phyloP scores from a whole-genome alignment of 2,329 filamentous ascomycete species.

The Claviceps arundinis region DNA sequence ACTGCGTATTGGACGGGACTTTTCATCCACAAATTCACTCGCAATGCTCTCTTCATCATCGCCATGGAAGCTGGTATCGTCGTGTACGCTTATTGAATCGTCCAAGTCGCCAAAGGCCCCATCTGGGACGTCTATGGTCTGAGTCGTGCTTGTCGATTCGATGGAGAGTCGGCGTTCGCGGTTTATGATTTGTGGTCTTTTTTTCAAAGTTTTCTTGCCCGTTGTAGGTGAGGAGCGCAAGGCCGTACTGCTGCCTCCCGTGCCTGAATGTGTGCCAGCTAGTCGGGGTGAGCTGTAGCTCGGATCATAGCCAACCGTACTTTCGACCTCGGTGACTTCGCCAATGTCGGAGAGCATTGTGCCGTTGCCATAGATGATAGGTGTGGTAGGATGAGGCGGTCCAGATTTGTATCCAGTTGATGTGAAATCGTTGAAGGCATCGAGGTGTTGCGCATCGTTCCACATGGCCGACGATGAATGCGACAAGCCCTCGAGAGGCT shows the following conservation, averaged over 20 bases:
- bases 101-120: constrained; percentile 48
- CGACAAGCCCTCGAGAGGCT: constrained; percentile 37
- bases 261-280: constrained; percentile 14
- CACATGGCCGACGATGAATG: constrained; percentile 39
- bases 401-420: constrained; percentile 27
- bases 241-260: constrained; percentile 19
- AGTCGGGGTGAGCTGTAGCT: constrained; percentile 24
- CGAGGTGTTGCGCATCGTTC: constrained; percentile 30
- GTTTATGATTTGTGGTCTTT: constrained; percentile 27
- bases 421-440: constrained; percentile 28
- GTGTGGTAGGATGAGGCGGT: constrained; percentile 40
- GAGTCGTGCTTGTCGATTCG: constrained; percentile 49
- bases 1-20: constrained; percentile 15
- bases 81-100: constrained; percentile 42
- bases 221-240: constrained; percentile 33
- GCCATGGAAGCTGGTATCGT: constrained; percentile 52
- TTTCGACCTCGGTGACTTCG: constrained; percentile 41
- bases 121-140: constrained; percentile 31
- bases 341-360: constrained; percentile 57
- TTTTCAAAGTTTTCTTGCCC: constrained; percentile 29
- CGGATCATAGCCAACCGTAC: constrained; percentile 29
- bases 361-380: constrained; percentile 56
- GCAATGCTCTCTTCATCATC: constrained; percentile 56
- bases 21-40: constrained; percentile 39
- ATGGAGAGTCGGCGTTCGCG: constrained; percentile 41